Evolutionary conservation across 2,329 filamentous ascomycete species (phyloP).

Genomic region (Xylariaceae sp.): DNA sequence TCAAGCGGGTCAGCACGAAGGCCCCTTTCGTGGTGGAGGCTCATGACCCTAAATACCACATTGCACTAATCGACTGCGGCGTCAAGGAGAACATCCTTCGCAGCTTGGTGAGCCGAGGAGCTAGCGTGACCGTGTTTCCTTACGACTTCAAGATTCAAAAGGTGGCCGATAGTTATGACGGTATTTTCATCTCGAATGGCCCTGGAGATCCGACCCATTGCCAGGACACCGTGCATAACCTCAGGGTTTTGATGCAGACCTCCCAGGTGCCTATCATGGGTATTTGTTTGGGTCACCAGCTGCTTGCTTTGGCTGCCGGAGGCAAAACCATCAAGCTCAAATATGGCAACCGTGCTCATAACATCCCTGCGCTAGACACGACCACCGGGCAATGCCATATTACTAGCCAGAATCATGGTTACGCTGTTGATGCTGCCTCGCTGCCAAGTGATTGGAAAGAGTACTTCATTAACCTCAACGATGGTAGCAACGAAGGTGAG

Average conservation of each 20-base stretch:
- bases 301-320: constrained; percentile 86
- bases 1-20: constrained; percentile 96
- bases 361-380: constrained; percentile 93
- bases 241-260: constrained; percentile 85
- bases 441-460: constrained; percentile 89
- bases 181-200: constrained; percentile 98
- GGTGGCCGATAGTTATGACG: constrained; percentile 95
- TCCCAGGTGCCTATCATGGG: constrained; percentile 94
- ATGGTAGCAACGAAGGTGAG: constrained; percentile 88
- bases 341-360: constrained; percentile 98
- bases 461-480: constrained; percentile 98
- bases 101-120: constrained; percentile 87
- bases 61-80: constrained; percentile 95
- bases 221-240: constrained; percentile 90
- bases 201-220: constrained; percentile 98
- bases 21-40: constrained; percentile 94
- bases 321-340: constrained; percentile 95
- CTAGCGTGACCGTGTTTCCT: constrained; percentile 91
- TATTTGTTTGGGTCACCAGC: constrained; percentile 96
- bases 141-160: constrained; percentile 98
- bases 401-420: constrained; percentile 97
- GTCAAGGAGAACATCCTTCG: constrained; percentile 99
- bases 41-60: constrained; percentile 79
- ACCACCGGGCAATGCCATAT: constrained; percentile 98
- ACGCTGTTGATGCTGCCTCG: constrained; percentile 85